Base-by-base conservation (phyloP, 441 rosid species). In the Oxalis stricta region DNA sequence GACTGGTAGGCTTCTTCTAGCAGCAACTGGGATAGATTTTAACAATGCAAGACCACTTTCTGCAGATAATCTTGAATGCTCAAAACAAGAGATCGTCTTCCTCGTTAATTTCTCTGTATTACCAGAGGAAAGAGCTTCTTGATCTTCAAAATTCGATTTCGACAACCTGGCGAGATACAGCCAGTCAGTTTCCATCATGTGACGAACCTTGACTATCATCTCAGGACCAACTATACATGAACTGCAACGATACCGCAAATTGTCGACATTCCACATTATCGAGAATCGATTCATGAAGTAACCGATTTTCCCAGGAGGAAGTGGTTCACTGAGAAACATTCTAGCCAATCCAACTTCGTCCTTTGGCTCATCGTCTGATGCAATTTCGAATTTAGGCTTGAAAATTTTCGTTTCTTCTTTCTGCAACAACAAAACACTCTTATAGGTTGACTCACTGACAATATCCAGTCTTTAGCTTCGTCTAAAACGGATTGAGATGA, bases 1-100 rank as follows among this genome's bases (percentile, higher is more conserved):
- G 51, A 79, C 95, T 1, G 87, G 95, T 16, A 91, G 55, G 74
- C 96, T 79, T 77, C 58, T 69, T 55, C 98, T 77, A 26, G 82
- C 87, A 9, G 96, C 75, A 7, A 61, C 65, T 10, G 96, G 91
- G 35, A 85, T 61, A 10, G 75, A 55, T 53, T 83, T 83, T 58
- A 91, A 66, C 17, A 56, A 50, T 14, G 10, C 39, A 17, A 80
- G 76, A 46, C 84, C 78, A 44, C 38, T 63, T 19, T 40, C 43
- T 48, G 93, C 79, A 5, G 89, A 80, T 34, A 45, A 43, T 48
- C 49, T 64, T 37, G 62, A 59, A 61, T 66, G 64, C 19, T 53
- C 70, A 2, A 28, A 31, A 60, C 61, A 53, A 5, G 24, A 18
- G 38, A 33, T 46, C 23, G 29, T 47, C 24, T 59, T 56, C n/a